These are phyloP conservation scores for Delonix regia DNA, from an alignment of 306 rosid species.

Conservation along the genomic window DNA sequence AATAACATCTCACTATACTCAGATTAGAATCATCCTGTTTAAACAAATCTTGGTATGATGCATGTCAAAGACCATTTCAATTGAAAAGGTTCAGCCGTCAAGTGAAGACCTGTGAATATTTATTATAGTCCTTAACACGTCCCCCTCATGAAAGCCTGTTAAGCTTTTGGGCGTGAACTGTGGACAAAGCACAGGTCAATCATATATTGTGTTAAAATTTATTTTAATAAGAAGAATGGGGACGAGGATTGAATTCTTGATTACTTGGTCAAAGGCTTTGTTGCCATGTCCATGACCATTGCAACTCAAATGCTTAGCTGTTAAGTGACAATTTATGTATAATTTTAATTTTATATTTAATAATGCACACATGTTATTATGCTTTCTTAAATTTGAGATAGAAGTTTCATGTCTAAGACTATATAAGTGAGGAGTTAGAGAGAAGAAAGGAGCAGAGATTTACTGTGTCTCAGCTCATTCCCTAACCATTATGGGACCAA, in stretches of 20 bases:
- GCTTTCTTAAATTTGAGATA: background rate
- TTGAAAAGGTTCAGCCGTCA: background rate
- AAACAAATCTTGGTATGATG: background rate
- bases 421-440: too few species aligned
- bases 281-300: background rate
- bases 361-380: too few species aligned
- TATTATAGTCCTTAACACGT: background rate
- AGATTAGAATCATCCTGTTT: background rate
- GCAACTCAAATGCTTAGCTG: background rate
- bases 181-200: background rate
- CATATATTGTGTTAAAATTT: background rate
- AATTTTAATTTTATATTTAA: too few species aligned
- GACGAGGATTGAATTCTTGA: background rate
- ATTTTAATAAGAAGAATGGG: background rate
- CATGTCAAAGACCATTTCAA: background rate
- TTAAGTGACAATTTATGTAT: too few species aligned
- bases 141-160: background rate
- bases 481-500: too few species aligned
- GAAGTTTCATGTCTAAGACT: background rate
- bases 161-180: background rate
- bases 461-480: too few species aligned
- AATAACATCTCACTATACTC: background rate
- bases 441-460: too few species aligned
- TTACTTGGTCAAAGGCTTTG: background rate
- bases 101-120: background rate